A percentile compares a stretch with the other conserved stretches of the same genome.
Evolutionary conservation across 1,139 yeast species (phyloP).

Genomic region (Taphrina betulina): DNA sequence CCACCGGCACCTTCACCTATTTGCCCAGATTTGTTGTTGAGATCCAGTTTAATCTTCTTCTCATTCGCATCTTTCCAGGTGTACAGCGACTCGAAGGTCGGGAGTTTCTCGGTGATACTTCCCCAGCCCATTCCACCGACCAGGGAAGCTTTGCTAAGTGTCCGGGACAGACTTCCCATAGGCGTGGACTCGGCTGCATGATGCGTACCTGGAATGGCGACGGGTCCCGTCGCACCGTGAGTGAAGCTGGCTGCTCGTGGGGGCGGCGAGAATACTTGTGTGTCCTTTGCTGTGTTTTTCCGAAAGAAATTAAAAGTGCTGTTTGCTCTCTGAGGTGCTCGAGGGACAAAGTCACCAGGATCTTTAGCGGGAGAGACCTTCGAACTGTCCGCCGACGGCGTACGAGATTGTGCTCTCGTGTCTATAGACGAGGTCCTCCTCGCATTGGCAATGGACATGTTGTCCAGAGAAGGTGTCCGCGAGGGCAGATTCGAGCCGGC

Average conservation of each 20-base stretch:
- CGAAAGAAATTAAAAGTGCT: constrained; percentile 17
- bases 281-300: background rate
- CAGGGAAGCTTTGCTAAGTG: constrained; percentile 26
- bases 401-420: background rate
- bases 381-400: background rate
- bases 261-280: background rate
- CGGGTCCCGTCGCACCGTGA: constrained; percentile 10
- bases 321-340: constrained; percentile 11
- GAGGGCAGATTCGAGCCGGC: constrained; percentile 3
- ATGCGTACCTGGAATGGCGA: constrained; percentile 4
- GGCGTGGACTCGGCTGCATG: background rate
- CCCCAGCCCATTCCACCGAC: constrained; percentile 28
- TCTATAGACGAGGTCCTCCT: background rate
- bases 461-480: constrained; percentile 2
- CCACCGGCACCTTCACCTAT: constrained; percentile 34
- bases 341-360: constrained; percentile 11
- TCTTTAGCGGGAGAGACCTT: constrained; percentile 4
- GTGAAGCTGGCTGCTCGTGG: constrained; percentile 15
- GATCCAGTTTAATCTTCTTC: constrained; percentile 20
- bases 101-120: constrained; percentile 9
- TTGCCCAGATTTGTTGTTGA: constrained; percentile 17
- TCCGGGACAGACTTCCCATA: constrained; percentile 23
- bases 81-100: constrained; percentile 21
- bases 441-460: background rate
- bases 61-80: constrained; percentile 26